Percentiles rank a stretch among this genome's conserved stretches.
Evolutionary conservation across 2,329 filamentous ascomycete genomes (phyloP).

Genomic region (Hypoxylon sp.): DNA sequence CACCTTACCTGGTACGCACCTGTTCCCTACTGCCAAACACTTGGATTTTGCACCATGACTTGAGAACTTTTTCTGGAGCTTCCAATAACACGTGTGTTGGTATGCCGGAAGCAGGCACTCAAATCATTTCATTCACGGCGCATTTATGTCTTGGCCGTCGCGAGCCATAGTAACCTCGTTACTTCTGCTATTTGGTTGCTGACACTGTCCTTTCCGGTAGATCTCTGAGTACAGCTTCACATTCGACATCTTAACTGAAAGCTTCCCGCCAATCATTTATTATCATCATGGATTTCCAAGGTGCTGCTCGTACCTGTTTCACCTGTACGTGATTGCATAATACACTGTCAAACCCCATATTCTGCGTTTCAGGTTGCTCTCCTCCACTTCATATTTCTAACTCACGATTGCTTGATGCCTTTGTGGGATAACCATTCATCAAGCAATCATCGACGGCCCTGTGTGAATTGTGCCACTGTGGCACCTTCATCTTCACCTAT

Average conservation of each 20-base stretch:
- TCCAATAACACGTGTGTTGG: conserved; percentile 11
- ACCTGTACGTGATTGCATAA: conserved; percentile 32
- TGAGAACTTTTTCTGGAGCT: conserved; percentile 10
- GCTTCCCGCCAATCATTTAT: background rate
- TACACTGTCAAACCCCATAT: background rate
- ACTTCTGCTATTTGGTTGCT: conserved; percentile 1
- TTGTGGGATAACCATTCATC: conserved; percentile 4
- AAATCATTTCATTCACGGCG: conserved; percentile 4
- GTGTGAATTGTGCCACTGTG: conserved; percentile 36
- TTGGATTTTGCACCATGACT: conserved; percentile 6
- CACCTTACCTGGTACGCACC: conserved; percentile 7
- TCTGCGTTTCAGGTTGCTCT: background rate
- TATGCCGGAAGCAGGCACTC: conserved; percentile 3
- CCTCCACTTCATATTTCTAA: background rate
- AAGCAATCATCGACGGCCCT: conserved; percentile 13
- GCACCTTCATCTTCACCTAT: background rate
- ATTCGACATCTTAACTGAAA: background rate
- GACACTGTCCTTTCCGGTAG: conserved; percentile 3
- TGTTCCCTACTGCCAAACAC: conserved; percentile 7
- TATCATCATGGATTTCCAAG: conserved; percentile 39
- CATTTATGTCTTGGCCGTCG: conserved; percentile 4
- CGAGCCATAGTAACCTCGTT: conserved; percentile 10
- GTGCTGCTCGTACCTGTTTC: conserved; percentile 28
- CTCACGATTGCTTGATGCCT: conserved; percentile 8
- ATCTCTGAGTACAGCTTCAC: background rate